Base-by-base conservation (phyloP, 225 moss, liverwort and hornwort genomes). In the Asterella californica region DNA sequence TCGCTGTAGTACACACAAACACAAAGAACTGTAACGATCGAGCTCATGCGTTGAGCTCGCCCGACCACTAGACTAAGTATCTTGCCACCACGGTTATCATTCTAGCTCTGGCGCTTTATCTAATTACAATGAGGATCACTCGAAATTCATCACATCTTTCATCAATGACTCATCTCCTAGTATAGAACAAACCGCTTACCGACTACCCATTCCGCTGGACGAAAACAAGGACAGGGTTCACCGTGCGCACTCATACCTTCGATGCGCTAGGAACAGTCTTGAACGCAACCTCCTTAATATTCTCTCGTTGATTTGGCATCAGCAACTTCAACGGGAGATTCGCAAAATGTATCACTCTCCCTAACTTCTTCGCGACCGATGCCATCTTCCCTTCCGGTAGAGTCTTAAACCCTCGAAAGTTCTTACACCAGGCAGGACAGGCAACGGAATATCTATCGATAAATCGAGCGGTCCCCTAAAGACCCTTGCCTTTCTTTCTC, bases 251-350 rank as follows among this genome's bases (percentile, higher is more conserved):
- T 62, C 60, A 32, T 69, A 99, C 97, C 97, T 99, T 95, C 6
- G 97, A 93, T 54, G 95, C 97, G 85, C 95, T 99, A 60, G 97
- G 97, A 69, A 99, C 78, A 71, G 97, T 99, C 86, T 92, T 99
- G 80, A 99, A 95, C 19, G 97, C 95, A 21, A 99, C 91, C 88
- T 99, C 94, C 36, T 90, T 99, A 75, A 99, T 90, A 81, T 93
- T 92, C 77, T 94, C 97, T 63, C 94, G 87, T 8, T 83, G 88
- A 61, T 81, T 85, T 19, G 95, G 97, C 76, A 94, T 81, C 33
- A 94, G 83, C 93, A 99, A 48, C 82, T 83, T 86, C 86, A 99
- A 85, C 24, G 97, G 97, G 67, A 95, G 68, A 83, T 95, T 99
- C 3, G 97, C 92, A 50, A 99, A 95, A 84, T 99, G 95, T 34